Base-by-base conservation (phyloP, 1,284 basidiomycete genomes). In the Leccinum subrobustum region DNA sequence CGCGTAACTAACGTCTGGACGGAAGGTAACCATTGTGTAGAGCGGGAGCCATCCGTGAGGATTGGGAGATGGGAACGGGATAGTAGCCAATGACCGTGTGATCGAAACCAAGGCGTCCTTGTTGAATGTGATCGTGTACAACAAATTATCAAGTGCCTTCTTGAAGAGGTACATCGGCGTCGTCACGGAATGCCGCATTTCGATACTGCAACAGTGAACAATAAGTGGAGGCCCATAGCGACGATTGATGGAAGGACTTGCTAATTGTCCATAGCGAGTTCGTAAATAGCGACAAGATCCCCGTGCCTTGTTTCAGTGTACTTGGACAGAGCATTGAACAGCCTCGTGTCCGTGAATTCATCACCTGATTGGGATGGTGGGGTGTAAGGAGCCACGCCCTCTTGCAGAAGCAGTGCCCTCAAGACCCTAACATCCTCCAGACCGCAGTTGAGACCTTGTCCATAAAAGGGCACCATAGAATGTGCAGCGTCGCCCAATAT, bases 381-480 rank as follows among this genome's bases (percentile, higher is more conserved):
- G 61, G 60, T 62, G 55, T 67, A 75, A 59, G 80, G 70, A 63
- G 82, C 76, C 60, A 95, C 88, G 18, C 80, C 80, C 71, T 89
- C 85, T 61, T 86, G 81, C 60, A 87, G 84, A 66, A 98, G 81
- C 59, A 95, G 78, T 33, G 87, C 82, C 61, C 88, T 85, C 65
- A 99, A 82, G 54, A 98, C 87, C 63, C 96, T 87, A 62, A 99
- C 95, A 75, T 99, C 96, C 78, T 99, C 96, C 59, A 99, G 84
- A 9, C 96, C 96, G 72, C 96, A 98, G 73, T 99, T 99, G 67
- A 99, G 83, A 18, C 96, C 96, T 80, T 99, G 96, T 23, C 95
- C 96, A 75, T 96, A 99, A 79, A 99, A 99, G 54, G 96, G 96
- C 25, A 96, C 93, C 95, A 98, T 98, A 48, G 93, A 91, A 77